Base-by-base conservation (phyloP, 768 basidiomycete species). In the Panus rudis region DNA sequence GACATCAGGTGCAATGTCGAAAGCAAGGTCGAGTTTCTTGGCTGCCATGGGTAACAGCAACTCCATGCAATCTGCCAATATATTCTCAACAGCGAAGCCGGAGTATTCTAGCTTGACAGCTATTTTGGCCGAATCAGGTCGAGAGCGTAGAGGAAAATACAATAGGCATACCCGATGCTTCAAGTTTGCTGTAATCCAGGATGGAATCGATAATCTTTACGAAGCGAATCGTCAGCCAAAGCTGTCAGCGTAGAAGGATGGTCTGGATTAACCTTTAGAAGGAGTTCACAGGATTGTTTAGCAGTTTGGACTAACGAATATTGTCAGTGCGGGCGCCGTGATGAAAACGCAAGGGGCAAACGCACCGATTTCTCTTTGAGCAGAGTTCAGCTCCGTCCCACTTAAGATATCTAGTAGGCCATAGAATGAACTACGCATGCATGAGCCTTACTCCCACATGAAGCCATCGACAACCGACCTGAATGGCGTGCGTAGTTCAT, bases 1-100 rank as follows among this genome's bases (percentile, higher is more conserved):
- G 3, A 87, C 83, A 52, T 76, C 68, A 7, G 76, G 60, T 30
- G 80, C 75, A 37, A 86, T 84, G 52, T 83, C 77, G 62, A 79
- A 84, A 3, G 82, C 82, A 4, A 86, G 64, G 54, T 84, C 82
- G 1, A 86, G 65, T 55, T 84, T 84, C 58, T 78, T 80, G 3
- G 81, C 78, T 6, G 83, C 82, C 78, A 83, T 80, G 0, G 83
- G 81, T 1, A 84, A 66, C 0, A 87, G 63, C 16, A 87, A 67
- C 55, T 86, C 84, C 78, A 84, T 78, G 58, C 82, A 84, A 57
- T 87, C 84, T 6, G 82, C 84, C 37, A 84, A 76, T 19, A 82
- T 73, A 52, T 81, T 78, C 65, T 85, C 84, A 7, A 83, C 75
- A 13, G 76, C 57, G 53, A 84, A 83, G 0, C 76, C 75, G 35